Percentiles rank a stretch among this genome's conserved stretches.
Evolutionary conservation across 306 rosid species (phyloP).

Genomic region (barrel medic (Medicago truncatula)): MtrunA17r5.0-ANR NC_053044.1:30174501-30175000

Average conservation of each 20-base stretch:
- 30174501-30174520: neutral
- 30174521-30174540: neutral
- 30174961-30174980: neutral
- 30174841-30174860: too few relatives aligned
- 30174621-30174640: neutral
- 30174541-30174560: neutral
- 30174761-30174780: too few relatives aligned
- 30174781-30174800: too few relatives aligned
- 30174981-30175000: neutral
- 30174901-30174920: neutral
- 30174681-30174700: neutral
- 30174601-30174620: neutral
- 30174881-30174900: neutral
- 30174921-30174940: neutral
- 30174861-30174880: too few relatives aligned
- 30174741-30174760: neutral
- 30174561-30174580: neutral
- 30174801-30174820: too few relatives aligned
- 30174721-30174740: neutral
- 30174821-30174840: too few relatives aligned
- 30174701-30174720: neutral
- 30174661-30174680: neutral
- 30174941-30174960: neutral
- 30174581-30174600: constrained; percentile 9
- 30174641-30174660: neutral